Conservation (phyloP, 306 rosid genomes). For the Potentilla sterilis region DNA sequence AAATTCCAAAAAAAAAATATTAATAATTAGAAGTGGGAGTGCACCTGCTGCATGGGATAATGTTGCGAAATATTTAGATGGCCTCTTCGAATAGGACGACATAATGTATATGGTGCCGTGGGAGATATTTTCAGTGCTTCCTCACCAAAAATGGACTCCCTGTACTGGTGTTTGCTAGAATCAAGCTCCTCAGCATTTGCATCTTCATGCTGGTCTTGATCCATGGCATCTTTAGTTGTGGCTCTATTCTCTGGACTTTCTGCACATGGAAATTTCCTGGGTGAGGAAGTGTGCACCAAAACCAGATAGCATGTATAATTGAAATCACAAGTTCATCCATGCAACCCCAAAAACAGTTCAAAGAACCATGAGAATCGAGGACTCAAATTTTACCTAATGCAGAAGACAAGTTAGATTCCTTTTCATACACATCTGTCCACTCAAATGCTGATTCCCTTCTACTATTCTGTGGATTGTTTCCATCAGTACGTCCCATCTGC, state of each 20-base stretch:
- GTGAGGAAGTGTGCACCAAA: constrained; percentile 22
- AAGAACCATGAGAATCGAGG: constrained; percentile 1
- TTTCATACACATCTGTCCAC: constrained; percentile 75
- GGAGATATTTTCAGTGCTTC: constrained; percentile 82
- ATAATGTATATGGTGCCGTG: constrained; percentile 66
- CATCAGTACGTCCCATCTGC: constrained; percentile 97
- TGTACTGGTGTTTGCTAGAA: constrained; percentile 41
- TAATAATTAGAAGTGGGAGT: constrained; percentile 5
- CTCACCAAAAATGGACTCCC: constrained; percentile 72
- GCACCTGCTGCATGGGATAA: constrained; percentile 96
- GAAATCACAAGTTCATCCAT: constrained; percentile 8
- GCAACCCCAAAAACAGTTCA: background rate
- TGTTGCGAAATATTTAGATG: constrained; percentile 83
- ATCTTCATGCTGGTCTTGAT: constrained; percentile 47
- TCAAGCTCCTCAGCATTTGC: constrained; percentile 45
- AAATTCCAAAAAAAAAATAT: constrained; percentile 4
- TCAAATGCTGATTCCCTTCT: constrained; percentile 63
- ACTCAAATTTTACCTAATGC: constrained; percentile 45
- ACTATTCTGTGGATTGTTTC: constrained; percentile 53
- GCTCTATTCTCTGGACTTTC: constrained; percentile 46
- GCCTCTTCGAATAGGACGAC: constrained; percentile 92
- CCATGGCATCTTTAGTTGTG: constrained; percentile 37
- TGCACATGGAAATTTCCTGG: constrained; percentile 29
- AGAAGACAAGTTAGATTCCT: constrained; percentile 40
- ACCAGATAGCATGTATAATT: constrained; percentile 29